Evolutionary conservation across 2,329 filamentous ascomycete genomes (phyloP), one percentile per base, ranked within the genome.

Genomic region (Xylaria sp.): DNA sequence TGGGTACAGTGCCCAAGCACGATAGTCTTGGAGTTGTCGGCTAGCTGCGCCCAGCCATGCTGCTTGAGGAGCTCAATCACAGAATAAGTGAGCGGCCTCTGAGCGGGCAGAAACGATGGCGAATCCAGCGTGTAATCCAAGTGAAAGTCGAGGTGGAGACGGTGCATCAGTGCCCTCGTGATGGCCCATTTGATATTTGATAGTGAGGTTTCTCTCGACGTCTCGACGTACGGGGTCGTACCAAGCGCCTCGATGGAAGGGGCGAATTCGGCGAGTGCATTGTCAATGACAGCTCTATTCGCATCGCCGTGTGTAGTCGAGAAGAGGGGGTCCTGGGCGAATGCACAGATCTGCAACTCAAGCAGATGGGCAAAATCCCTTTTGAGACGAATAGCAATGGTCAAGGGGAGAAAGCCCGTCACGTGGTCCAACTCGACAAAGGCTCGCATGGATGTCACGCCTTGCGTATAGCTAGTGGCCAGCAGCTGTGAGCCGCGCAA

Each of bases 391-490:
- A 89, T 74, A 0, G 87, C 90, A 1, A 85, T 86, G 45, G 85
- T 80, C 62, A 85, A 77, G 0, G 77, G 73, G 38, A 75, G 62
- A 20, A 65, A 66, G 4, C 81, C 79, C 0, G 92, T 89, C 9
- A 86, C 84, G 47, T 84, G 82, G 75, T 92, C 90, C 1, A 92
- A 83, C 77, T 93, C 90, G 54, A 92, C 89, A 74, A 92, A 93
- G 1, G 89, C 88, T 67, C 90, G 84, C 82, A 92, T 88, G 22
- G 86, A 85, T 0, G 90, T 91, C 2, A 92, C 90, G 4, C 90
- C 90, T 38, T 87, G 84, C 1, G 79, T 77, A 56, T 89, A 84
- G 66, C 89, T 91, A 64, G 91, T 87, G 44, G 89, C 85, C 17
- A 93, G 83, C 13, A 93, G 81, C 78, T 89, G 87, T 25, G 85